Evolutionary conservation across 2,329 filamentous ascomycete species (phyloP), one percentile per base, ranked within the genome.

Genomic region (Cladosporium velox): DNA sequence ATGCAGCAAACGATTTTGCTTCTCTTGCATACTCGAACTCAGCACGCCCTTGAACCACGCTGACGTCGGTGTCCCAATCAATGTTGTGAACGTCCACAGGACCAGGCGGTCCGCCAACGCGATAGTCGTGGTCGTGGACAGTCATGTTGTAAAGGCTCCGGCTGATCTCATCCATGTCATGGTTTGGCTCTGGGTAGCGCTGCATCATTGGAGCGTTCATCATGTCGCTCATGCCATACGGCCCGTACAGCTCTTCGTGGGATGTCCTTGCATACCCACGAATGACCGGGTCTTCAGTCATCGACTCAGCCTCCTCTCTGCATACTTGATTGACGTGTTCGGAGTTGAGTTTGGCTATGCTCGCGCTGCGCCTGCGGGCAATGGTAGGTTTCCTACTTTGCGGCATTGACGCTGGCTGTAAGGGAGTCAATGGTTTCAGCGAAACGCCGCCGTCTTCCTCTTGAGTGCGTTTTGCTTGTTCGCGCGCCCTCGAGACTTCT

Each of bases 261-360:
- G 44, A 52, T 35, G 24, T 30, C 21, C 49, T 44, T 21, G 67
- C 68, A 47, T 68, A 71, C 47, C 67, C 44, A 24, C 59, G 64
- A 58, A 71, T 67, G 4, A 32, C 15, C 3, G 66, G 62, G 14
- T 69, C 57, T n/a, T 72, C 69, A 52, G 59, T 67, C 67, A 67
- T 68, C 4, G 64, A 41, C 14, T 66, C 61, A 8, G 41, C 34
- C 21, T 65, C 64, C 11, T 60, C 55, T 12, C 41, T 32, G 47
- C 21, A 32, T 8, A 60, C 3, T 26, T 55, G 18, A 6, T 63
- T 63, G 49, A 51, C 12, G 1, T 35, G 34, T 14, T 30, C 26
- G 26, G 26, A 3, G 18, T 64, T 18, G 61, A 57, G 14, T 6
- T 34, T 34, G 21, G 35, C 34, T 12, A 47, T 15, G 18, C 32